Evolutionary conservation across 1,139 yeast species (phyloP).

Genomic region (Geotrichum aggregatum): DNA sequence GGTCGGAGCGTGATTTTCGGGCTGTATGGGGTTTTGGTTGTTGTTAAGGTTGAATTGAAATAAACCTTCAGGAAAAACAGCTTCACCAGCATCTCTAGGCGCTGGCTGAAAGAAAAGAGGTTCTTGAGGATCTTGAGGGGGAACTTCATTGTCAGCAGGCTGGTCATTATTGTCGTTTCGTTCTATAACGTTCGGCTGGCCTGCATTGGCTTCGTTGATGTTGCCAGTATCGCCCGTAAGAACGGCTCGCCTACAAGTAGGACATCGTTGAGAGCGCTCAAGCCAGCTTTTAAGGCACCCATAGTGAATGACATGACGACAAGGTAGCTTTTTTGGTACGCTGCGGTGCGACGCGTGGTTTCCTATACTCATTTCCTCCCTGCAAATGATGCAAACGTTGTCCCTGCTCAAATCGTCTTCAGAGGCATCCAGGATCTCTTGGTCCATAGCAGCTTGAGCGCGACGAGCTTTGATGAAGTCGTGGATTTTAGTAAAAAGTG

Average conservation of each 20-base stretch:
- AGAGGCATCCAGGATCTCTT: slow-evolving; percentile 50
- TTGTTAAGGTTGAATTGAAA: slow-evolving; percentile 5
- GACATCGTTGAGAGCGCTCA: slow-evolving; percentile 86
- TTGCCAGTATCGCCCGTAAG: slow-evolving; percentile 24
- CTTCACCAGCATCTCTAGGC: background rate
- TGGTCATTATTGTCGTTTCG: background rate
- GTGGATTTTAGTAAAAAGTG: slow-evolving; percentile 48
- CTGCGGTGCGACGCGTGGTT: slow-evolving; percentile 43
- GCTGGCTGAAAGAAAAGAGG: background rate
- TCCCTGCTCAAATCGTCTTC: slow-evolving; percentile 62
- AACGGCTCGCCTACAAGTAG: slow-evolving; percentile 82
- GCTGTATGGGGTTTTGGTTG: background rate
- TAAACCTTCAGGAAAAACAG: background rate
- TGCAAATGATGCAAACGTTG: slow-evolving; percentile 74
- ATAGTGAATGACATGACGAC: slow-evolving; percentile 85
- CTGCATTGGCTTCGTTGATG: background rate
- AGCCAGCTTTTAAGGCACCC: slow-evolving; percentile 93
- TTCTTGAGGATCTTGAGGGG: background rate
- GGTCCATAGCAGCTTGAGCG: slow-evolving; percentile 63
- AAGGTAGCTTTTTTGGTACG: slow-evolving; percentile 68
- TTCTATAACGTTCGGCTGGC: background rate
- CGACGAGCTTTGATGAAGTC: slow-evolving; percentile 55
- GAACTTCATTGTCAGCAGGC: too few relatives aligned
- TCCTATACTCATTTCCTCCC: slow-evolving; percentile 64
- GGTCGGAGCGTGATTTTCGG: too few relatives aligned